Percentiles rank a stretch among this genome's conserved stretches.
Conservation (phyloP, 2,329 filamentous ascomycete genomes). For the Herpotrichia juniperi region DNA sequence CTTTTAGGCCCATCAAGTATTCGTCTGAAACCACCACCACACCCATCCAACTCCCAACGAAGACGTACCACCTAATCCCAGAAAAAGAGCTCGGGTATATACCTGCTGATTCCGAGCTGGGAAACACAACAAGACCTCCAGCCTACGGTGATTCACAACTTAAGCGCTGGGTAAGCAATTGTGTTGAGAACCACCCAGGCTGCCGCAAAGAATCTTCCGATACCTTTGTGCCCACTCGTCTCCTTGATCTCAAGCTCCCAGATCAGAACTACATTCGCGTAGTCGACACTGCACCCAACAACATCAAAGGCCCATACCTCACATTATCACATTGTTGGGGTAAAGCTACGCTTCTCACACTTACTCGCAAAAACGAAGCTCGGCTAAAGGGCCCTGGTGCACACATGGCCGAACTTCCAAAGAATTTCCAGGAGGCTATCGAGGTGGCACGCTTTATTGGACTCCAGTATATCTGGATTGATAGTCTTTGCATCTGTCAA, state of each 20-base stretch:
- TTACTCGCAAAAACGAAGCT: too few species aligned
- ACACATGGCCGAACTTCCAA: conserved; percentile 11
- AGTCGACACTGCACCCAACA: conserved; percentile 18
- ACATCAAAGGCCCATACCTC: conserved; percentile 22
- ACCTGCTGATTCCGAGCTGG: not conserved
- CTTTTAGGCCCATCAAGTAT: not conserved
- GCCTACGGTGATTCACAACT: conserved; percentile 8
- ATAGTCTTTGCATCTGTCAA: conserved; percentile 9
- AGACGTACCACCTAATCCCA: not conserved
- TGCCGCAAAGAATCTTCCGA: conserved; percentile 16
- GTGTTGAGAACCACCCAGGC: conserved; percentile 18
- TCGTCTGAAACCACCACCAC: too few species aligned
- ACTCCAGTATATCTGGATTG: conserved; percentile 15
- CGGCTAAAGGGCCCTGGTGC: too few species aligned
- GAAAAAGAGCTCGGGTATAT: not conserved
- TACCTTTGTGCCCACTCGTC: conserved; percentile 25
- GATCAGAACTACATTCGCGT: conserved; percentile 12
- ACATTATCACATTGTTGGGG: conserved; percentile 33
- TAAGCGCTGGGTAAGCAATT: conserved; percentile 22
- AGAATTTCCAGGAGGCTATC: conserved; percentile 15
- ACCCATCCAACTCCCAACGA: not conserved
- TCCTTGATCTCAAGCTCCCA: conserved; percentile 21
- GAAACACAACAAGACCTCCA: conserved; percentile 7
- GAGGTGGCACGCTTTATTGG: conserved; percentile 7
- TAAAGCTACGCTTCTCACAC: not conserved